Evolutionary conservation across 768 basidiomycete genomes (phyloP), one percentile per base, ranked within the genome.

Genomic region (Lactarius sp.): DNA sequence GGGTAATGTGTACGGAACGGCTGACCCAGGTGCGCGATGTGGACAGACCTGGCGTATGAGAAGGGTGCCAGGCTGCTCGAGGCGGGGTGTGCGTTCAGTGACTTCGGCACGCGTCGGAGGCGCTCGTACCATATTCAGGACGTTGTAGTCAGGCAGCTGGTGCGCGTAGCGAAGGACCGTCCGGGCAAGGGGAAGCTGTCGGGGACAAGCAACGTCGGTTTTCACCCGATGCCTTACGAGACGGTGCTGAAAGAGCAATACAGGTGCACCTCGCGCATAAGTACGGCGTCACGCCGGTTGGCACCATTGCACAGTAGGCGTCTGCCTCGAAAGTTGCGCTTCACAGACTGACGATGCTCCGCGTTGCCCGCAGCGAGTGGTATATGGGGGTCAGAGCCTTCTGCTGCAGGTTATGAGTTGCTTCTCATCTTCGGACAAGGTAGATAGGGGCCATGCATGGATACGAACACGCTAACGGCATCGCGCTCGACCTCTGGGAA

Each of bases 121-220:
- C 80, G 94, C 47, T 90, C 85, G 6, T 90, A 82, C 70, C 70
- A 80, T 13, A 77, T 82, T 0, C 96, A 98, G 62, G 90, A 94
- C 69, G 73, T 89, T 46, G 87, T 98, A 20, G 75, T 98, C 27
- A 71, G 79, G 41, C 81, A 82, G 1, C 76, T 99, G 52, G 71
- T 88, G 53, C 80, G 80, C n/a, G 95, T 89, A 33, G 75, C 80
- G 31, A 78, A 80, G 39, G 83, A 83, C 31, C 72, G 76, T 14
- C 69, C 69, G n/a, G 71, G 77, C 60, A 67, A 69, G 57, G 92
- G 93, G 1, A 77, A 75, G 46, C 73, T 94, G n/a, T 73, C 77
- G 34, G 94, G 94, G 18, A 98, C 96, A 0, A 94, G 92, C 69
- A 99, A 99, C 75, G 96, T 96, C 71, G 63, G 80, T 66, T n/a